Percentiles rank a stretch among this genome's conserved stretches.
phyloP scores from a whole-genome alignment of 306 rosid species.

The Hylodesmum podocarpum region DNA sequence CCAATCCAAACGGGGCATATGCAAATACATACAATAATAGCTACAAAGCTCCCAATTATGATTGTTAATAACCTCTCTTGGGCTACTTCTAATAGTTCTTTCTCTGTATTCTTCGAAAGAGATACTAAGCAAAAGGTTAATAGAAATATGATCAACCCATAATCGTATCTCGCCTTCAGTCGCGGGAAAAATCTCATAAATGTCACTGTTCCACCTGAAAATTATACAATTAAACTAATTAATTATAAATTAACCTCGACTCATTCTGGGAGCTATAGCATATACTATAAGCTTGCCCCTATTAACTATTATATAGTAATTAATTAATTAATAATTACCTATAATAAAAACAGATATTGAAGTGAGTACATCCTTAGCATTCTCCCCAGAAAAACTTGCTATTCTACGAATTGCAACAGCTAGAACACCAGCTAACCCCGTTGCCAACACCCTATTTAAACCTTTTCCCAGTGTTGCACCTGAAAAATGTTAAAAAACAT shows the following conservation, averaged over 20 bases:
- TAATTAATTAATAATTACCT: slow-evolving; percentile 12
- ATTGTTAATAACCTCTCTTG: slow-evolving; percentile 57
- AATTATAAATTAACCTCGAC: neutral
- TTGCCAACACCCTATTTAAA: slow-evolving; percentile 40
- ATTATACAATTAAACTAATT: neutral
- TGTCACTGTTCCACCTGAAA: slow-evolving; percentile 54
- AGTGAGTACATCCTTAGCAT: neutral
- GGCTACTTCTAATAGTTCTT: slow-evolving; percentile 41
- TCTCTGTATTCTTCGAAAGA: slow-evolving; percentile 49
- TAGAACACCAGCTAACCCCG: slow-evolving; percentile 22
- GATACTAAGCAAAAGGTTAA: slow-evolving; percentile 59
- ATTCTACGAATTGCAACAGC: slow-evolving; percentile 27
- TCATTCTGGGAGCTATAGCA: too few species aligned
- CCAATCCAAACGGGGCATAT: slow-evolving; percentile 83
- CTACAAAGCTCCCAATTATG: slow-evolving; percentile 51
- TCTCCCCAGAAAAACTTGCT: slow-evolving; percentile 26
- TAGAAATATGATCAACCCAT: slow-evolving; percentile 62
- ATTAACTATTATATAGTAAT: neutral
- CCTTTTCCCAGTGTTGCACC: slow-evolving; percentile 53
- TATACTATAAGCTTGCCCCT: too few species aligned
- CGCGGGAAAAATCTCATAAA: slow-evolving; percentile 57
- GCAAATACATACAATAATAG: slow-evolving; percentile 45
- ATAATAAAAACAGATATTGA: slow-evolving; percentile 20
- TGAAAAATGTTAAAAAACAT: slow-evolving; percentile 1
- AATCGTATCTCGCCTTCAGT: slow-evolving; percentile 69